Percentiles rank a stretch among this genome's conserved stretches.
Conservation (phyloP, 2,329 filamentous ascomycete genomes). For the Thielaviopsis punctulata region DNA sequence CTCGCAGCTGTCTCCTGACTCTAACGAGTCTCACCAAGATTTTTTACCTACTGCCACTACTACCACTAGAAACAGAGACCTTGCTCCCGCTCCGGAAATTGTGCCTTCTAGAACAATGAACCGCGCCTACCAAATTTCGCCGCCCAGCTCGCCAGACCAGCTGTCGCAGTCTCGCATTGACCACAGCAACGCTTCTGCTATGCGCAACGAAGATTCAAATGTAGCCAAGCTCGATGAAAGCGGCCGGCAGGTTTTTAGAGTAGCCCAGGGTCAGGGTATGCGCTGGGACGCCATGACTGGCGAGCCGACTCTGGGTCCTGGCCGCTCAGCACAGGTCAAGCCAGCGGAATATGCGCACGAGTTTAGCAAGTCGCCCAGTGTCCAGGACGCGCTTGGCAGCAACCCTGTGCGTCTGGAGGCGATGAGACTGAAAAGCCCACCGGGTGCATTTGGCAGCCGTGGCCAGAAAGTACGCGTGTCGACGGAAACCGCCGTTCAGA, state of each 20-base stretch:
- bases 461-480: slow-evolving; percentile 24
- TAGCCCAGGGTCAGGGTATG: slow-evolving; percentile 21
- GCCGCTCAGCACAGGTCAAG: slow-evolving; percentile 38
- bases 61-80: background rate
- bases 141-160: slow-evolving; percentile 38
- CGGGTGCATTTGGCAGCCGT: slow-evolving; percentile 27
- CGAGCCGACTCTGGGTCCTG: slow-evolving; percentile 42
- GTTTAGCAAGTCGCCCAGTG: slow-evolving; percentile 14
- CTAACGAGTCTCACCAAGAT: background rate
- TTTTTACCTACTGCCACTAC: background rate
- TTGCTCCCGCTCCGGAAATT: background rate
- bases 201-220: slow-evolving; percentile 20
- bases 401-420: slow-evolving; percentile 11
- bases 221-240: background rate
- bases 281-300: slow-evolving; percentile 51
- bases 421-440: slow-evolving; percentile 10
- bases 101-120: background rate
- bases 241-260: slow-evolving; percentile 12
- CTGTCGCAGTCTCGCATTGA: background rate
- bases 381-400: background rate
- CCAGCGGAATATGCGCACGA: slow-evolving; percentile 31
- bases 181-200: slow-evolving; percentile 28
- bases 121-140: slow-evolving; percentile 28
- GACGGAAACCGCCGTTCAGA: background rate
- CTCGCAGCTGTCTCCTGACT: background rate